Evolutionary conservation across 2,329 filamentous ascomycete species (phyloP), one percentile per base, ranked within the genome.

Genomic region (Colletotrichum lini): DNA sequence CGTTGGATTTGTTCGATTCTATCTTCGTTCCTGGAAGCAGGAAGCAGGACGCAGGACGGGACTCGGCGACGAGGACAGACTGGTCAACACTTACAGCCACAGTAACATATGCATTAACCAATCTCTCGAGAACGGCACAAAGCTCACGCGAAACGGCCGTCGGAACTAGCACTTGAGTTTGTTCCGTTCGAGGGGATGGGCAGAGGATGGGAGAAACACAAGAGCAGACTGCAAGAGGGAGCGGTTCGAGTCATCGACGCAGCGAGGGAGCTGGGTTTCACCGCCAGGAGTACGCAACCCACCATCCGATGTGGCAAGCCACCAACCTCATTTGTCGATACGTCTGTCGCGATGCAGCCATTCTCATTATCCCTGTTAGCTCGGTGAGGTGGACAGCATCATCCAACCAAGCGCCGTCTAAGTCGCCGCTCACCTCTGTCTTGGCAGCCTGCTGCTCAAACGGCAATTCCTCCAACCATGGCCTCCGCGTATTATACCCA

Each of bases 301-400:
- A 71, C 59, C 68, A 68, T 47, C 45, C 42, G 35, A n/a, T 30
- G 15, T 45, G 23, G n/a, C 65, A 59, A 67, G 65, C 52, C 68
- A 71, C 68, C 68, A 58, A 47, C 40, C 15, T 59, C 64, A 50
- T 44, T 38, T n/a, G 50, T 47, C 30, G 47, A 42, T 35, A n/a
- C 42, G 38, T 35, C 40, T 26, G 23, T 53, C 26, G 53, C 65
- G 40, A 71, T 58, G 68, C 68, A 68, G 40, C 68, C 65, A 59
- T 58, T 38, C 18, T 16, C 57, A 47, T 10, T 15, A 68, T 68
- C 68, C 68, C 35, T 71, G 68, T 71, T 65, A 65, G 40, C 67
- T 71, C 68, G 65, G 68, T 71, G 68, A 68, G 53, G 42, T 54
- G 52, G 68, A 63, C 52, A 65, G 65, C 53, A 63, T 56, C 16